Evolutionary conservation across 2,329 filamentous ascomycete genomes (phyloP), one percentile per base, ranked within the genome.

Genomic region (Aspergillus costaricaensis): DNA sequence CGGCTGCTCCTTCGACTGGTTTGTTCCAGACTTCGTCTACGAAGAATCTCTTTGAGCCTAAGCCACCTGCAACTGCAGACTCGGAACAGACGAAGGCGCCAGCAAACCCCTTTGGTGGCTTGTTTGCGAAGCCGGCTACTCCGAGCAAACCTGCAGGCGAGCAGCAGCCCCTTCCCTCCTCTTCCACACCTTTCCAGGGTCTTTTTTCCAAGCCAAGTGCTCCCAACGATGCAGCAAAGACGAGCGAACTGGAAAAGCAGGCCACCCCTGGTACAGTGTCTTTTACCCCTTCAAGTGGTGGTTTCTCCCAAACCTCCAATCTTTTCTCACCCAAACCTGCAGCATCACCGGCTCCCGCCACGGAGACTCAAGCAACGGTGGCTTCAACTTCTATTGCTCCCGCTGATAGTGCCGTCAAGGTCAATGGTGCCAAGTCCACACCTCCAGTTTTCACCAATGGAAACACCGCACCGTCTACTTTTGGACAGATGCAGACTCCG

Each of bases 31-130:
- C 67, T n/a, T 55, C 65, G 7, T 59, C 65, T 15, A 57, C 67
- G 5, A 65, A 61, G 57, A 72, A 64, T 43, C 47, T 70, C 9
- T 69, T 73, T 58, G 64, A 63, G 25, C 65, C 65, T 1, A 67
- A 72, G 36, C 59, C 63, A 44, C 47, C 63, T 3, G 49, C 61
- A 8, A 44, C 65, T 32, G 44, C 57, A 10, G 62, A 63, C 25
- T 54, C 65, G 44, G 61, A 64, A 7, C 60, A 65, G 38, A 32
- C 66, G 4, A 58, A 67, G 38, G 38, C 65, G 9, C 36, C 63
- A 9, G 57, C n/a, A n/a, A 70, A 65, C 27, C 69, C 67, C 25
- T 71, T 71, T 43, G 49, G 59, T 36, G 64, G 54, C 36, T 17
- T 66, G 49, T 67, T 71, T 51, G 50, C 64, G 12, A 68, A 66